These are phyloP conservation scores for Fomitopsis schrenkii DNA, from an alignment of 1,284 basidiomycete species.

Conservation along the genomic window DNA sequence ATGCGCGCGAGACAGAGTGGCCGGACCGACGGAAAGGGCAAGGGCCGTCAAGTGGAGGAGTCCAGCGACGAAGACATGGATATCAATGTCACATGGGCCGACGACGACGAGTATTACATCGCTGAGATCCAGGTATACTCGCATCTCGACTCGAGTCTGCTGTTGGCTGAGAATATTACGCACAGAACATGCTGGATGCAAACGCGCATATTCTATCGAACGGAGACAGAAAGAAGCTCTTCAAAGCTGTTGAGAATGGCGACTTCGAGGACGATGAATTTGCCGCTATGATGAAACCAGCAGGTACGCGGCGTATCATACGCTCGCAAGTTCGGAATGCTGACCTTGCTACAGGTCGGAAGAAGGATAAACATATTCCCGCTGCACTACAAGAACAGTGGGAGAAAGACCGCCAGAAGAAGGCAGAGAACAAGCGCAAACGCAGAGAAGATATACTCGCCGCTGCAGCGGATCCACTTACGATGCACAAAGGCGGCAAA, in stretches of 20 bases:
- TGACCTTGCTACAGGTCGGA: conserved; percentile 35
- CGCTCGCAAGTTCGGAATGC: not conserved
- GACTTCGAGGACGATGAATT: conserved; percentile 44
- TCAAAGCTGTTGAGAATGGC: conserved; percentile 62
- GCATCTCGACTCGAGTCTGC: not conserved
- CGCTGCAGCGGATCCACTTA: conserved; percentile 50
- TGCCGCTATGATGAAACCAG: conserved; percentile 18
- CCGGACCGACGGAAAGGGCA: conserved; percentile 24
- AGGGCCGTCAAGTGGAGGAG: conserved; percentile 36
- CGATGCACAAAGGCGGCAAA: conserved; percentile 57
- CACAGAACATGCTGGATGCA: conserved; percentile 43
- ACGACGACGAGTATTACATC: conserved; percentile 63
- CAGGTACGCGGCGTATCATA: conserved; percentile 20
- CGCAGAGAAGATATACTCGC: conserved; percentile 57
- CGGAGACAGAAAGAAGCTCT: conserved; percentile 51
- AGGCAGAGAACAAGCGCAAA: conserved; percentile 71
- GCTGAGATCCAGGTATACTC: conserved; percentile 53
- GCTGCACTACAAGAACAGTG: conserved; percentile 68
- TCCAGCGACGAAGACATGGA: conserved; percentile 27
- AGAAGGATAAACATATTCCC: conserved; percentile 60
- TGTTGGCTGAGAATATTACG: not conserved
- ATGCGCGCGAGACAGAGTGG: conserved; percentile 30
- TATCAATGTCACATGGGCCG: conserved; percentile 45
- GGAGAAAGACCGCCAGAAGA: conserved; percentile 78
- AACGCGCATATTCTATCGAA: conserved; percentile 33